phyloP scores from a whole-genome alignment of 2,329 filamentous ascomycete species.

The Cordyceps sp. region DNA sequence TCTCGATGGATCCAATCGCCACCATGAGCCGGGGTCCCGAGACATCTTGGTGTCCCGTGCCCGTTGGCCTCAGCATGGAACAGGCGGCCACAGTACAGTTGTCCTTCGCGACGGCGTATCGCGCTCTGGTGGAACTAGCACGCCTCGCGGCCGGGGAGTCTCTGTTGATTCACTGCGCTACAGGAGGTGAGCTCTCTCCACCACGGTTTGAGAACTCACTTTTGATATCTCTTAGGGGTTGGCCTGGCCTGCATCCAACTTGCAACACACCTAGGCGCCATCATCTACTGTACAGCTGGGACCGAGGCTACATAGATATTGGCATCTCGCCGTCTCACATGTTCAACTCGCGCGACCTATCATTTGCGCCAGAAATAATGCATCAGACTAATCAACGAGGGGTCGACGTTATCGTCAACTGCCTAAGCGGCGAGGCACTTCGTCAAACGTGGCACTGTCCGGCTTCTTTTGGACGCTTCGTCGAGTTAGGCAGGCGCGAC shows the following conservation, averaged over 20 bases:
- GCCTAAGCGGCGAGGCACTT: neutral
- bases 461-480: neutral
- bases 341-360: neutral
- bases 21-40: too few relatives aligned
- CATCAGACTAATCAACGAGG: neutral
- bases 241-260: neutral
- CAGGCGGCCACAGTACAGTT: too few relatives aligned
- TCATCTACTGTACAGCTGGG: neutral
- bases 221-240: neutral
- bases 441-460: neutral
- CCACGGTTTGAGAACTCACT: neutral
- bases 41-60: too few relatives aligned
- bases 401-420: slow-evolving; percentile 1
- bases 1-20: too few relatives aligned
- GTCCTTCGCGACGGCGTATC: neutral
- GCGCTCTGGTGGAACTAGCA: neutral
- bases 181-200: slow-evolving; percentile 1
- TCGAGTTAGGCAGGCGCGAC: slow-evolving; percentile 1
- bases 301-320: neutral
- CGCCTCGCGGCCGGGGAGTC: neutral
- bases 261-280: neutral
- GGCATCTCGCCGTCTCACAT: neutral
- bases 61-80: too few relatives aligned
- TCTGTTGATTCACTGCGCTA: neutral
- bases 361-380: neutral